Evolutionary conservation across 495 filamentous ascomycete genomes (phyloP).

Genomic region (Xylaria intraflava): DNA sequence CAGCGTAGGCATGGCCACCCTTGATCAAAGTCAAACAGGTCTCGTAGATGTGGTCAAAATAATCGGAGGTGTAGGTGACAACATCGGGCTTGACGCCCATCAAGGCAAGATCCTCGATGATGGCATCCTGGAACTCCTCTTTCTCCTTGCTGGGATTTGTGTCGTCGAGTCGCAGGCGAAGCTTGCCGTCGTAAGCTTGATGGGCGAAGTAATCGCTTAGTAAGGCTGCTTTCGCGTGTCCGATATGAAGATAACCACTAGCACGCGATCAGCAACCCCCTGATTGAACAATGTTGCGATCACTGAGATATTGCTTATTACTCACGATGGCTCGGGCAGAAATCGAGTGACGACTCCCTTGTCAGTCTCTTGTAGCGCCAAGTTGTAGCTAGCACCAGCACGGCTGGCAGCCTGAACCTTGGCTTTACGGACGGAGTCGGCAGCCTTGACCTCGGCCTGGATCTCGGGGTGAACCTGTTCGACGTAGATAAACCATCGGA

Average conservation of each 20-base stretch:
- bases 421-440: slow-evolving; percentile 56
- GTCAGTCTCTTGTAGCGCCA: slow-evolving; percentile 78
- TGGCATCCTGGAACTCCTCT: slow-evolving; percentile 83
- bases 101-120: slow-evolving; percentile 74
- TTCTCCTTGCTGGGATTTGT: slow-evolving; percentile 94
- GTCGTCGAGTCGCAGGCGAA: slow-evolving; percentile 84
- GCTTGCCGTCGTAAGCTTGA: slow-evolving; percentile 73
- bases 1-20: slow-evolving; percentile 78
- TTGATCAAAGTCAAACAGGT: slow-evolving; percentile 73
- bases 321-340: slow-evolving; percentile 89
- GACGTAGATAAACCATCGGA: slow-evolving; percentile 83
- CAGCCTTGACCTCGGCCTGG: slow-evolving; percentile 47
- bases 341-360: slow-evolving; percentile 93
- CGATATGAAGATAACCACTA: slow-evolving; percentile 82
- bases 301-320: slow-evolving; percentile 9
- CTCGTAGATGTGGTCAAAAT: slow-evolving; percentile 83
- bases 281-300: slow-evolving; percentile 10
- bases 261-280: background rate
- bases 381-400: slow-evolving; percentile 83
- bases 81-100: slow-evolving; percentile 83
- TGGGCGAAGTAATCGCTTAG: slow-evolving; percentile 94
- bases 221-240: slow-evolving; percentile 87
- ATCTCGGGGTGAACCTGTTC: slow-evolving; percentile 71
- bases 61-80: slow-evolving; percentile 76
- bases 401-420: slow-evolving; percentile 71